Evolutionary conservation across 805 yeast genomes (phyloP), one percentile per base, ranked within the genome.

Genomic region (Kuraishia molischiana): DNA sequence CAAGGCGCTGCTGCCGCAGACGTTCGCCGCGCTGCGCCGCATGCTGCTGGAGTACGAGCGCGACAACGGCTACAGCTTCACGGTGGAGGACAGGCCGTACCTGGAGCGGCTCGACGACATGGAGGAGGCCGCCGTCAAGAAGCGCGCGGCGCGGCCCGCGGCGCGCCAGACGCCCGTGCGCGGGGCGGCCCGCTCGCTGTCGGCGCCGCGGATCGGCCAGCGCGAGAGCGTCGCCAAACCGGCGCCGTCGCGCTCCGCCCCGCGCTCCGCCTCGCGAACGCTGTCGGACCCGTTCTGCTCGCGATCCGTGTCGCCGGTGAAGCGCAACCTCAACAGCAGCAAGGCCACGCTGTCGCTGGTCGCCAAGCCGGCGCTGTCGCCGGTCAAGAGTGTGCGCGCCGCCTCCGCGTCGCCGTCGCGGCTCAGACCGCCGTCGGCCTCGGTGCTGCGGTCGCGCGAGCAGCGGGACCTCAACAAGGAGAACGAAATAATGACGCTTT

Each of bases 1-100:
- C 5, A 59, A 72, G n/a, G 75, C 76, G 50, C 72, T 72, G 46
- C 61, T 85, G 46, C 97, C 97, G 0, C 62, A 65, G 28, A 64
- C 82, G 0, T 58, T 85, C 8, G 56, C 61, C 3, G 71, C 65
- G 1, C 56, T 90, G 35, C 71, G 69, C 42, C 31, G 43, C 1
- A 70, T 69, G 36, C 48, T 85, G 4, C 41, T 47, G 3, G 61
- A 59, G 10, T 83, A 74, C 62, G 77, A 79, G 44, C 48, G 54
- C 5, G 43, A 48, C 2, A 42, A 43, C 3, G 61, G 62, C 1
- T 52, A 59, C 36, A 61, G 58, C 1, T 64, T 70, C 39, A 44
- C 52, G 35, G 64, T 78, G 15, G 56, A 68, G 36, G 83, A 79
- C 2, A 32, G 21, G 20, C 17, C 26, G 19, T 29, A 31, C 18